Evolutionary conservation across 805 yeast species (phyloP).

Genomic region (Nakazawaea populi): DNA sequence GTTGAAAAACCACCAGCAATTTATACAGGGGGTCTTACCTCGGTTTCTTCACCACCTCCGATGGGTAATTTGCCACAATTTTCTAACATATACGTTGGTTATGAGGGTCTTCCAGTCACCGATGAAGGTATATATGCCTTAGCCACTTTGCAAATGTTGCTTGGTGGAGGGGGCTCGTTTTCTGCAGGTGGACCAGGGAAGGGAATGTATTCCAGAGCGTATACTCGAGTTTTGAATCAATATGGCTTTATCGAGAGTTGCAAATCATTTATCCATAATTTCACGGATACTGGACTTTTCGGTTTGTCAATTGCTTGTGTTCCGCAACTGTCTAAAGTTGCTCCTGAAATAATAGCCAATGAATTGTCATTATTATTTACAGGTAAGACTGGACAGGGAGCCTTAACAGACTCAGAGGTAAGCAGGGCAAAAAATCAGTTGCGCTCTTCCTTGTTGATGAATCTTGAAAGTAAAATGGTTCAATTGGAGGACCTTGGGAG

Average conservation of each 20-base stretch:
- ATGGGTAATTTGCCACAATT: constrained; percentile 72
- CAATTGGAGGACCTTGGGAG: constrained; percentile 93
- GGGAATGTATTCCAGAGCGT: constrained; percentile 94
- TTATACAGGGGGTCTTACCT: constrained; percentile 56
- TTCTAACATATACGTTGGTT: constrained; percentile 80
- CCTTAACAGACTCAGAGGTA: constrained; percentile 67
- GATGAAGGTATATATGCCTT: constrained; percentile 86
- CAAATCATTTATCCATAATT: constrained; percentile 82
- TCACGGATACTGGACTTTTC: constrained; percentile 84
- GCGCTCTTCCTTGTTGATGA: constrained; percentile 83
- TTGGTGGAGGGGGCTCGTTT: constrained; percentile 97
- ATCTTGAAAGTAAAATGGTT: constrained; percentile 88
- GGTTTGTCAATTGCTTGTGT: constrained; percentile 83
- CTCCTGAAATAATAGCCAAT: constrained; percentile 71
- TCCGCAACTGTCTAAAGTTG: constrained; percentile 80
- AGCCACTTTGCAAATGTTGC: constrained; percentile 80
- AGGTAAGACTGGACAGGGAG: constrained; percentile 45
- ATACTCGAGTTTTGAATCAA: constrained; percentile 85
- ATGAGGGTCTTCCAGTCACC: constrained; percentile 78
- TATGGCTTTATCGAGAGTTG: constrained; percentile 90
- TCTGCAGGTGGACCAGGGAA: constrained; percentile 99
- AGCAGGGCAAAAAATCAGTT: constrained; percentile 89
- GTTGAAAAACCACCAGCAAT: constrained; percentile 31
- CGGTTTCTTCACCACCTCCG: constrained; percentile 47
- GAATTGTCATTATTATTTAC: constrained; percentile 46